Conservation (phyloP, 306 rosid species). For the Dryas drummondii region DNA sequence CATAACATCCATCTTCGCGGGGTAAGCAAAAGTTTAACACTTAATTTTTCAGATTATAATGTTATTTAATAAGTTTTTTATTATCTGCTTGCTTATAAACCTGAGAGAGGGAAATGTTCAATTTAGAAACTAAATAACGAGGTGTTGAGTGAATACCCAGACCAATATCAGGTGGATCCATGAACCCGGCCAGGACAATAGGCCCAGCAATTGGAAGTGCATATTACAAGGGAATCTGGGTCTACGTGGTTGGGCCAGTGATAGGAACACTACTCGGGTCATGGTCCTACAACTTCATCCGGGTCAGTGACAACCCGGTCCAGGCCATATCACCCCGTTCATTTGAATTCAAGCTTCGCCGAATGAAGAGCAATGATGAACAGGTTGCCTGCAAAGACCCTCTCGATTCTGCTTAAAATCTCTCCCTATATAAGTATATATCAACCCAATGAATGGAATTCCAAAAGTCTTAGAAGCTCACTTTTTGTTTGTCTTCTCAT, state of each 20-base stretch:
- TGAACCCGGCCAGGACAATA: slow-evolving; percentile 87
- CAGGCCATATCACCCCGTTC: slow-evolving; percentile 26
- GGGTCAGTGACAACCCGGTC: slow-evolving; percentile 36
- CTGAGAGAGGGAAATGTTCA: no score
- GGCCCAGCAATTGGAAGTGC: slow-evolving; percentile 78
- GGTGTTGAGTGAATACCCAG: slow-evolving; percentile 34
- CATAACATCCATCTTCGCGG: slow-evolving; percentile 78
- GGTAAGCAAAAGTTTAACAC: slow-evolving; percentile 41
- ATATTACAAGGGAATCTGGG: slow-evolving; percentile 63
- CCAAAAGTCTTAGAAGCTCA: background rate
- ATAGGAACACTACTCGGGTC: slow-evolving; percentile 67
- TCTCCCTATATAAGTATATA: background rate
- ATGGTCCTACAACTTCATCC: slow-evolving; percentile 53
- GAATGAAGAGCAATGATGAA: slow-evolving; percentile 24
- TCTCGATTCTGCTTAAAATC: slow-evolving; percentile 26
- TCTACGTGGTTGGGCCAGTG: slow-evolving; percentile 65
- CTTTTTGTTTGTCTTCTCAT: background rate
- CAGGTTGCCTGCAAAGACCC: background rate
- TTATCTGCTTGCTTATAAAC: no score
- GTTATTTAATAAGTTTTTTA: no score
- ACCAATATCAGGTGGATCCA: slow-evolving; percentile 87
- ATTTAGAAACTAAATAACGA: background rate
- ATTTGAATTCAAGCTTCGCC: slow-evolving; percentile 32
- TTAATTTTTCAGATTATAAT: no score
- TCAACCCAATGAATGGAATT: background rate